Base-by-base conservation (phyloP, 179 eudicot species). In the Spergularia azorica region DNA sequence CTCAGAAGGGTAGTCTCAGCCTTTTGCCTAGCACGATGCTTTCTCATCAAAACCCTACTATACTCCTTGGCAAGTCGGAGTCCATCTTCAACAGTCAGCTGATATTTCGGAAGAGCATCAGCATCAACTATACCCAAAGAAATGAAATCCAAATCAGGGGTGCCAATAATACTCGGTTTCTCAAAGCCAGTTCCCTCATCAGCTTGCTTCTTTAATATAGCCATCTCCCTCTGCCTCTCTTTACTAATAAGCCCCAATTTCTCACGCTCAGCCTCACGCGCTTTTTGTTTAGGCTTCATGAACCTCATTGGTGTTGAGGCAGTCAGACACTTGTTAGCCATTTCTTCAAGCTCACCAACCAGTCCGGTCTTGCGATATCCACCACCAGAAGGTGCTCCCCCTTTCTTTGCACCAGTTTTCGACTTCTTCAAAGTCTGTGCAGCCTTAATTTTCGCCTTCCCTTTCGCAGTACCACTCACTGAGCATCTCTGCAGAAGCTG, bases 401-500 rank as follows among this genome's bases (percentile, higher is more conserved):
- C 91, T 69, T 88, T 91, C 78, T 91, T 95, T 0, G 63, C 83
- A 0, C 92, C 75, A 32, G 85, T 51, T 75, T 88, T 91, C 0
- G 89, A 85, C 6, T 89, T 85, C 75, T 88, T 93, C 71, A 95
- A 72, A 15, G 82, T 68, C 76, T 83, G 83, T 5, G 76, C 89
- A 0, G 86, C 79, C 79, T 95, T 95, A 50, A 84, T n/a, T 63
- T 91, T 92, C 6, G 76, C 89, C 80, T 95, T 95, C 0, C 99
- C 99, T 69, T 95, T 95, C 0, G 97, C 94, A 2, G 99, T 95
- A 58, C 95, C 89, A 70, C 99, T 95, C 56, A 95, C 99, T 2
- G 88, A 87, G 82, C 99, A 90, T 80, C 80, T 79, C 71, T 95
- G 97, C 26, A 78, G 61, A 48, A 93, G 77, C 63, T 89, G 93